phyloP scores from a whole-genome alignment of 73 alveolate genomes.

The Stentor coeruleus region DNA sequence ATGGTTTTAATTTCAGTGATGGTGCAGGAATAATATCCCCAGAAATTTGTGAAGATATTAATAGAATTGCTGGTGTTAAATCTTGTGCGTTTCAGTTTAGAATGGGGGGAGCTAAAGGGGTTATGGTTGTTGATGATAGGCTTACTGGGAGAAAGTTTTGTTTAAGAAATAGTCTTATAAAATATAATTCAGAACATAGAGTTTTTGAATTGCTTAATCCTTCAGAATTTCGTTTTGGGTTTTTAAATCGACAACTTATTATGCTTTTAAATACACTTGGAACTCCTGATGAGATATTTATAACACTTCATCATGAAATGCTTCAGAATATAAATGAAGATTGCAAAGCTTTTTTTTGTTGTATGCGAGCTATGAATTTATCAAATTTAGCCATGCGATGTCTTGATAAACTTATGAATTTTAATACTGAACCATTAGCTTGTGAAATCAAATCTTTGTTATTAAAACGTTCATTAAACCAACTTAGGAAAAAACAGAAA shows the following conservation, averaged over 20 bases:
- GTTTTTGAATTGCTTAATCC: constrained; percentile 67
- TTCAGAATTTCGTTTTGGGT: constrained; percentile 67
- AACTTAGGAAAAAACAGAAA: constrained; percentile 40
- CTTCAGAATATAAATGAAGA: not conserved
- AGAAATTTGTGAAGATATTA: constrained; percentile 61
- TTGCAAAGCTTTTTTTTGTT: not conserved
- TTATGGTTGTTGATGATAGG: constrained; percentile 62
- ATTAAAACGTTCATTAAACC: constrained; percentile 1
- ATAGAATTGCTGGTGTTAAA: not conserved
- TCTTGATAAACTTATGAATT: not conserved
- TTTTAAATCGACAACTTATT: constrained; percentile 76
- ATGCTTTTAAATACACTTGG: constrained; percentile 40
- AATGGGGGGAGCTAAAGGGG: constrained; percentile 83
- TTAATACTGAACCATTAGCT: not conserved
- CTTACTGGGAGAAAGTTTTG: constrained; percentile 57
- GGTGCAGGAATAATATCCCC: constrained; percentile 78
- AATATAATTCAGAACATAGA: constrained; percentile 55
- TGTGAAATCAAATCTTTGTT: not conserved
- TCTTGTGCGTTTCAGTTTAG: constrained; percentile 74
- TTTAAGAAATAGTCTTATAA: constrained; percentile 71
- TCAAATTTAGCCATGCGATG: not conserved
- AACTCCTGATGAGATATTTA: not conserved
- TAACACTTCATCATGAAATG: not conserved
- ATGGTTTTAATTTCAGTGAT: constrained; percentile 63
- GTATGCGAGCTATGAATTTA: not conserved